A percentile compares a stretch with the other conserved stretches of the same genome.
Evolutionary conservation across 345 rosid genomes (phyloP).

Genomic region (Zanthoxylum bungeanum): DNA sequence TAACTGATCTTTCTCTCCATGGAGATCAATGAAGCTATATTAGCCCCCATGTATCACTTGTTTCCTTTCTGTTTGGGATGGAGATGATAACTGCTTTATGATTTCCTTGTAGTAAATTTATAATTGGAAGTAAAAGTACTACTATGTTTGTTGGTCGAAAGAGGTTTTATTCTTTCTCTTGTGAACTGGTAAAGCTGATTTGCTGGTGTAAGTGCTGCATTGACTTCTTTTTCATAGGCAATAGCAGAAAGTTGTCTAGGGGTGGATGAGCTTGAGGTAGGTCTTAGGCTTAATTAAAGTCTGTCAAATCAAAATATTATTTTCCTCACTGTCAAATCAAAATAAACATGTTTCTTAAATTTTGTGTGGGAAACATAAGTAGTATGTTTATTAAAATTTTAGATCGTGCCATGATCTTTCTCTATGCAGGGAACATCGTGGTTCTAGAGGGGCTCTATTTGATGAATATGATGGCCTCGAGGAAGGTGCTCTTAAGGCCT

Average conservation of each 20-base stretch:
- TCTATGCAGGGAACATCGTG: constrained; percentile 60
- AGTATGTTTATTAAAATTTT: neutral
- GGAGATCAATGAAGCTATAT: neutral
- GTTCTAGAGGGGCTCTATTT: constrained; percentile 55
- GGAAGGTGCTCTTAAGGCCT: constrained; percentile 70
- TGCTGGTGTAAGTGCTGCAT: too few species aligned
- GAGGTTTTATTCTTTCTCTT: neutral
- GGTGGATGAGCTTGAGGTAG: neutral
- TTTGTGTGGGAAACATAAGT: neutral
- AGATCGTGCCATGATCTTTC: neutral
- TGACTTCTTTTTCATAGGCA: neutral
- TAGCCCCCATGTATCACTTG: neutral
- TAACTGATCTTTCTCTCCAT: neutral
- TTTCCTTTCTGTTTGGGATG: too few species aligned
- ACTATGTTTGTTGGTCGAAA: neutral
- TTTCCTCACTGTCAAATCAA: too few species aligned
- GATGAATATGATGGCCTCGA: constrained; percentile 69
- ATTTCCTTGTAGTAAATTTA: too few species aligned
- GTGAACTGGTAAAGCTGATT: too few species aligned
- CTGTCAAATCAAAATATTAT: neutral
- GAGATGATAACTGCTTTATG: too few species aligned
- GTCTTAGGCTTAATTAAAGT: neutral
- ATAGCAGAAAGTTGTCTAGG: neutral
- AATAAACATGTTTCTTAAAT: neutral
- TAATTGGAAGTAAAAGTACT: too few species aligned